Evolutionary conservation across 805 yeast genomes (phyloP), one percentile per base, ranked within the genome.

Genomic region (Dipodascus albidus): DNA sequence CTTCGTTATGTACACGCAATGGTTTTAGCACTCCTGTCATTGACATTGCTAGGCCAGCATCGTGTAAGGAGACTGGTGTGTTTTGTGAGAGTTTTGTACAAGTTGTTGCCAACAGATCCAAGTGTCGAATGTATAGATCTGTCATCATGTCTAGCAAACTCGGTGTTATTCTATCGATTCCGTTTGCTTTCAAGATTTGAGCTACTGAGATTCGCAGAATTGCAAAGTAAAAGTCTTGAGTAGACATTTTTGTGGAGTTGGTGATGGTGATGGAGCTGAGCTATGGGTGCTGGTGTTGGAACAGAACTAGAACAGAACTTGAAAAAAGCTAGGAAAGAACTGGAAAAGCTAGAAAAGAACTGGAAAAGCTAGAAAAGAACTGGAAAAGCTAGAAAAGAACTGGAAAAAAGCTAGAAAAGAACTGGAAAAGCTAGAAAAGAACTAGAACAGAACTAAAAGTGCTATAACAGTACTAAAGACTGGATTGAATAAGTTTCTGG

Each of bases 131-230:
- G 63, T 84, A 81, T 1, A 91, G 62, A 62, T 89, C 96, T 0
- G 95, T 82, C n/a, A 89, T 59, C 1, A 82, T 75, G 62, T 88
- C 90, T 8, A 91, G 72, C 1, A 85, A 78, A 4, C 79, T 73
- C 4, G 91, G 86, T 51, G 81, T 74, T 58, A 90, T 81, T 60
- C 81, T 76, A 57, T 87, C 96, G 62, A 89, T 87, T 0, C 99
- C 99, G 27, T 82, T 78, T 0, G 93, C 81, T 57, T 87, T 81
- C 52, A 91, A 74, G 0, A 78, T 74, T 64, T 79, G 84, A 50
- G 78, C 70, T 56, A 77, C 71, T 0, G 82, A 71, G 48, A 79
- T 68, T 41, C 82, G 67, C 31, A 77, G 66, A 17, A 78, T 63
- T 4, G 76, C 67, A 57, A 72, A 76, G 59, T 71, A 72, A 64